phyloP scores from a whole-genome alignment of 306 rosid species.

The Cicer bijugum region DNA sequence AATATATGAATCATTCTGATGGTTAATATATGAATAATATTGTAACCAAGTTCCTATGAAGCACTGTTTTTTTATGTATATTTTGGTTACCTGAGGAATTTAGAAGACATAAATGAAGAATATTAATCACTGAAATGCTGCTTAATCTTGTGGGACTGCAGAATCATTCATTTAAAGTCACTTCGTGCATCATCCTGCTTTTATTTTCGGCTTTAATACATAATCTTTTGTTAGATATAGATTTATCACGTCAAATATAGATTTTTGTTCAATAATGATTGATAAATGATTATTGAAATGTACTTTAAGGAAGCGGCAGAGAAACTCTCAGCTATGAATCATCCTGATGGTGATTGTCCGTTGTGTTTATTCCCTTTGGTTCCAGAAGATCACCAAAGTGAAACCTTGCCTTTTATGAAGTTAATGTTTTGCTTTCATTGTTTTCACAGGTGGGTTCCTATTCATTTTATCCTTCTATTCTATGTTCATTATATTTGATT shows the following conservation, averaged over 20 bases:
- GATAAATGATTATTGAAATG: constrained; percentile 39
- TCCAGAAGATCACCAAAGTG: constrained; percentile 54
- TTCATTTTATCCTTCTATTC: background rate
- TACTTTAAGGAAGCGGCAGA: constrained; percentile 79
- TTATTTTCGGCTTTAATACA: constrained; percentile 5
- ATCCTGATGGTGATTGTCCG: constrained; percentile 91
- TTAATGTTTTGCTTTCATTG: constrained; percentile 93
- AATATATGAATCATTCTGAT: no score
- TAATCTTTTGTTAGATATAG: background rate
- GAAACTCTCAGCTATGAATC: constrained; percentile 80
- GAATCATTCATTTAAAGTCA: constrained; percentile 15
- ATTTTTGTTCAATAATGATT: constrained; percentile 23
- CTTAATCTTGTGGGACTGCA: constrained; percentile 6
- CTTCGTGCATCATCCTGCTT: background rate
- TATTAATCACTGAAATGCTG: background rate
- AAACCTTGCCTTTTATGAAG: constrained; percentile 73
- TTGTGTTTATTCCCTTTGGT: constrained; percentile 78
- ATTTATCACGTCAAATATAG: constrained; percentile 8
- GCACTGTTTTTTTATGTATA: no score
- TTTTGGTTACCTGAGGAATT: background rate
- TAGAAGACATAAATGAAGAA: constrained; percentile 21
- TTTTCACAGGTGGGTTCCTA: constrained; percentile 64
- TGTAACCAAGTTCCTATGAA: no score
- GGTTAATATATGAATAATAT: no score
- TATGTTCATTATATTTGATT: constrained; percentile 13